Evolutionary conservation across 768 basidiomycete genomes (phyloP).

Genomic region (Kwoniella sp.): DNA sequence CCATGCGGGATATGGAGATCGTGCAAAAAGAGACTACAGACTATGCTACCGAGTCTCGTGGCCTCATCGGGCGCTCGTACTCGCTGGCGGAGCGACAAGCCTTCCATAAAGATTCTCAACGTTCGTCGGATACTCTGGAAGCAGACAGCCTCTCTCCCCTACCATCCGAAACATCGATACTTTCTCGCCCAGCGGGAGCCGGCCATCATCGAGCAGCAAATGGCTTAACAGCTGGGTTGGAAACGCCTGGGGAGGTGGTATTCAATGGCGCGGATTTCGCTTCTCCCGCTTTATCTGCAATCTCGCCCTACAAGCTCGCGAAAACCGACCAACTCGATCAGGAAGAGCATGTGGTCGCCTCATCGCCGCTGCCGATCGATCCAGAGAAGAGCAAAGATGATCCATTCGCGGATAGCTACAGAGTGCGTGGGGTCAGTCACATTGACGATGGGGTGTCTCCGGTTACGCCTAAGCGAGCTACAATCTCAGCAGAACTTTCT

Average conservation of each 20-base stretch:
- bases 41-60: slow-evolving; percentile 2
- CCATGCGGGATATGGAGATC: slow-evolving; percentile 43
- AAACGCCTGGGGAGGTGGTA: slow-evolving; percentile 14
- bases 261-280: slow-evolving; percentile 28
- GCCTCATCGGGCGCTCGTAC: slow-evolving; percentile 1
- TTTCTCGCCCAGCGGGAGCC: neutral
- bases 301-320: no score
- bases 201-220: slow-evolving; percentile 15
- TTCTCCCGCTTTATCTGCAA: neutral
- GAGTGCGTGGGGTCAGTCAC: no score
- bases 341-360: no score
- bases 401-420: no score
- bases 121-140: no score
- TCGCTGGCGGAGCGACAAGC: no score
- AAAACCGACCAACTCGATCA: no score
- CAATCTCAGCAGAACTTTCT: no score
- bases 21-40: slow-evolving; percentile 28
- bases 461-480: neutral
- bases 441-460: no score
- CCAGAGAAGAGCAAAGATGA: no score
- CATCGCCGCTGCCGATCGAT: no score
- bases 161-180: neutral
- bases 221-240: slow-evolving; percentile 1
- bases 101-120: no score
- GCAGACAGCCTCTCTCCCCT: slow-evolving; percentile 3